Base-by-base conservation (phyloP, 2,329 filamentous ascomycete genomes). In the Trichophyton schoenleinii region DNA sequence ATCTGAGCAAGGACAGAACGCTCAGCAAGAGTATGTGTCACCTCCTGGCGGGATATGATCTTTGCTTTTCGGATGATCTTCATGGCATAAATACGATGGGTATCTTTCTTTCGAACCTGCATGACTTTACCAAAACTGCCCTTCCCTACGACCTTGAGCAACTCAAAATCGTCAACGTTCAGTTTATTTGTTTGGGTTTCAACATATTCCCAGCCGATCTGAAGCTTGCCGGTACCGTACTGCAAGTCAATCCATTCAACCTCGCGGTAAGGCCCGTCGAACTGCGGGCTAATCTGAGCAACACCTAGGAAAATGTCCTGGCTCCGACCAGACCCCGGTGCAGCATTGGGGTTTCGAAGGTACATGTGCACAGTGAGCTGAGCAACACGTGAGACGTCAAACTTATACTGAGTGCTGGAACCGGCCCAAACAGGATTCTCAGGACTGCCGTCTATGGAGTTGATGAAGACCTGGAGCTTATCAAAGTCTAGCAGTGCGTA, bases 21-120 rank as follows among this genome's bases (percentile, higher is more conserved):
- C 77, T 99, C 94, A 22, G 94, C 94, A 42, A 99, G 82, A 3
- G 94, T 99, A 72, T 99, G 94, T 36, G 91, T 90, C 46, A 99
- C 94, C 81, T 99, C 94, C 58, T 94, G 97, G 63, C 94, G 85
- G 38, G 92, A 97, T 73, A 99, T 99, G 77, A 99, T 99, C 77
- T 99, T 91, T 62, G 92, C 91, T 78, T 99, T 99, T 70, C 92
- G 90, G 70, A 99, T 94, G n/a, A 92, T 97, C 82, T 99, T 99
- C 70, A 99, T 84, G 61, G 94, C 94, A 77, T 99, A 99, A 74
- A 99, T 97, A 70, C 94, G 91, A 72, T 86, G 87, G 38, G 94
- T 99, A 78, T 99, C 92, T 76, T 94, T 94, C 81, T 99, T 99
- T 78, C 88, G 84, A 59, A 99, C 94, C 78, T 97, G 92, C 91